Evolutionary conservation across 2,329 filamentous ascomycete genomes (phyloP).

Genomic region (Lachnellula arida): DNA sequence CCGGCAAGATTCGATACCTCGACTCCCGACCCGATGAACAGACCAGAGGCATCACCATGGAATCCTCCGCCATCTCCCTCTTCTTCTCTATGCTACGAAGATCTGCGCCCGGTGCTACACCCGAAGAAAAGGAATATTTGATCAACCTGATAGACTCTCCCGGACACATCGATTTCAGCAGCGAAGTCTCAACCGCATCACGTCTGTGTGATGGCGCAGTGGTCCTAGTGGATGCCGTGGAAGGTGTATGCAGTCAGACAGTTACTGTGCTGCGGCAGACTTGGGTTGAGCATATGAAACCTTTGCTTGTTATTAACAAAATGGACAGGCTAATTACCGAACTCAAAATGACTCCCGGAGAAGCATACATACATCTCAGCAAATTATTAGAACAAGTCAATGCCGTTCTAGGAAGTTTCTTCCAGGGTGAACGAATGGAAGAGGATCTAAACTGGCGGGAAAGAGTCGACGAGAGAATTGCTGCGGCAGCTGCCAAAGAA

Average conservation of each 20-base stretch:
- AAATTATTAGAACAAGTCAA: slow-evolving; percentile 95
- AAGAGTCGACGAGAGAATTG: slow-evolving; percentile 80
- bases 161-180: slow-evolving; percentile 97
- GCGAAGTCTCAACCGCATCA: slow-evolving; percentile 93
- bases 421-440: slow-evolving; percentile 97
- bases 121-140: slow-evolving; percentile 80
- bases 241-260: slow-evolving; percentile 97
- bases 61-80: slow-evolving; percentile 94
- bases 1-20: slow-evolving; percentile 95
- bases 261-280: slow-evolving; percentile 93
- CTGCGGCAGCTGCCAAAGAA: slow-evolving; percentile 62
- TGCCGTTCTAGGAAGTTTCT: slow-evolving; percentile 94
- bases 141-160: slow-evolving; percentile 98
- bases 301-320: slow-evolving; percentile 94
- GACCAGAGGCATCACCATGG: slow-evolving; percentile 97
- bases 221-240: slow-evolving; percentile 91
- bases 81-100: slow-evolving; percentile 89
- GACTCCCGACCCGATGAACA: slow-evolving; percentile 97
- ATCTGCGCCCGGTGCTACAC: slow-evolving; percentile 59
- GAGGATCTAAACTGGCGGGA: slow-evolving; percentile 96
- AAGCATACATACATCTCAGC: slow-evolving; percentile 85
- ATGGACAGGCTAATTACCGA: slow-evolving; percentile 94
- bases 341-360: slow-evolving; percentile 83
- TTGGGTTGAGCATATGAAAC: slow-evolving; percentile 94
- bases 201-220: slow-evolving; percentile 91